phyloP scores from a whole-genome alignment of 176 grass and related monocot genomes.

The Coix lacrymajobi region DNA sequence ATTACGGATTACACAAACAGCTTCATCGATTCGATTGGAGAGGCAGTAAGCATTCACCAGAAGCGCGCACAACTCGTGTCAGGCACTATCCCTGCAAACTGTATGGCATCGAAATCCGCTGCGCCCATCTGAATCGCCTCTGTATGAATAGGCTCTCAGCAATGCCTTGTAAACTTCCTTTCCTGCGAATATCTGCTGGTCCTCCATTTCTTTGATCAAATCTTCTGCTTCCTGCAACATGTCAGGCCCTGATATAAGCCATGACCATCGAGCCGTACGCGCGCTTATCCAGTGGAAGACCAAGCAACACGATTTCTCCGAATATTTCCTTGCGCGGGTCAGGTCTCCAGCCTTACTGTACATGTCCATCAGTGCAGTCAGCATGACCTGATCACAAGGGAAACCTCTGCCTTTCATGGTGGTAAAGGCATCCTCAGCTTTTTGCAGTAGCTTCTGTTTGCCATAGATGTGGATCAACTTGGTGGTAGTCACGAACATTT shows the following conservation, averaged over 20 bases:
- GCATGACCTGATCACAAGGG: conserved; percentile 60
- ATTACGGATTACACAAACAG: conserved; percentile 50
- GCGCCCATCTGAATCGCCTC: conserved; percentile 61
- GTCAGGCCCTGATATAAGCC: conserved; percentile 76
- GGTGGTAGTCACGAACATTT: conserved; percentile 69
- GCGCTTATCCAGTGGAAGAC: conserved; percentile 58
- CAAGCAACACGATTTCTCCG: conserved; percentile 60
- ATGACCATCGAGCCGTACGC: conserved; percentile 83
- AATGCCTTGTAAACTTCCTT: conserved; percentile 89
- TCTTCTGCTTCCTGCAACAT: conserved; percentile 60
- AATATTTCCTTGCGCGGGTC: conserved; percentile 43
- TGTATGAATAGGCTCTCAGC: conserved; percentile 73
- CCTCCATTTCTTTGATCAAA: conserved; percentile 60
- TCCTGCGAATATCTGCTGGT: conserved; percentile 49
- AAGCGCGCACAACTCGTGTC: conserved; percentile 68
- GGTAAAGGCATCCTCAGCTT: conserved; percentile 59
- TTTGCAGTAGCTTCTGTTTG: conserved; percentile 63
- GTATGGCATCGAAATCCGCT: conserved; percentile 59
- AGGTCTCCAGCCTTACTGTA: conserved; percentile 61
- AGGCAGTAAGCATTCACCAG: conserved; percentile 82
- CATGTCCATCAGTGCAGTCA: conserved; percentile 59
- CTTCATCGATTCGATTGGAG: conserved; percentile 23
- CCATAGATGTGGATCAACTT: conserved; percentile 71
- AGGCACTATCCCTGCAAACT: conserved; percentile 65
- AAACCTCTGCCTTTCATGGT: conserved; percentile 72